phyloP scores from a whole-genome alignment of 768 basidiomycete species.

The Leccinum variicolor region DNA sequence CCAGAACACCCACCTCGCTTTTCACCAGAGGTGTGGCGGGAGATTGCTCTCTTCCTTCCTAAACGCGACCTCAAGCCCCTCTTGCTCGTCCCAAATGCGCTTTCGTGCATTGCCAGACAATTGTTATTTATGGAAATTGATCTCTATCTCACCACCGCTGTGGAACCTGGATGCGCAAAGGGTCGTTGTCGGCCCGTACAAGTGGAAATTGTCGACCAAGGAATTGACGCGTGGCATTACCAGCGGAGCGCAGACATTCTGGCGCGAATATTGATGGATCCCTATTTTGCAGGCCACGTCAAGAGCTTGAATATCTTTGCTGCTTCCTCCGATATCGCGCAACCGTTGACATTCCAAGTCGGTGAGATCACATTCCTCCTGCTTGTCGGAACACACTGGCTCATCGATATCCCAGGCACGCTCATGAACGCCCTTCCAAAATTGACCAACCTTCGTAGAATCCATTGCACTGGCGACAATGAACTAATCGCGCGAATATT shows the following conservation, averaged over 20 bases:
- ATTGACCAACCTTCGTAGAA: slow-evolving; percentile 53
- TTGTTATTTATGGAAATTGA: slow-evolving; percentile 62
- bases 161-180: slow-evolving; percentile 22
- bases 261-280: slow-evolving; percentile 60
- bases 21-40: slow-evolving; percentile 69
- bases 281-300: slow-evolving; percentile 55
- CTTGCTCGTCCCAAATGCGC: slow-evolving; percentile 58
- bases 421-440: slow-evolving; percentile 66
- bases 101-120: slow-evolving; percentile 68
- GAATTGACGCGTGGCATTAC: slow-evolving; percentile 46
- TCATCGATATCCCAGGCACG: slow-evolving; percentile 45
- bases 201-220: slow-evolving; percentile 19
- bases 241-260: slow-evolving; percentile 71
- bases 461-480: slow-evolving; percentile 56
- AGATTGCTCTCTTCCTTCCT: slow-evolving; percentile 61
- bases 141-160: slow-evolving; percentile 50
- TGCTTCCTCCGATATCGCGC: slow-evolving; percentile 43
- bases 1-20: slow-evolving; percentile 50
- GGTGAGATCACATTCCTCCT: slow-evolving; percentile 34
- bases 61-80: slow-evolving; percentile 63
- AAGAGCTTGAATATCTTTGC: slow-evolving; percentile 59
- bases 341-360: slow-evolving; percentile 60
- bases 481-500: slow-evolving; percentile 53
- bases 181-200: slow-evolving; percentile 10
- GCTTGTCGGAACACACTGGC: background rate